phyloP scores from a whole-genome alignment of 2,329 filamentous ascomycete species.

The Stachybotrys elegans region DNA sequence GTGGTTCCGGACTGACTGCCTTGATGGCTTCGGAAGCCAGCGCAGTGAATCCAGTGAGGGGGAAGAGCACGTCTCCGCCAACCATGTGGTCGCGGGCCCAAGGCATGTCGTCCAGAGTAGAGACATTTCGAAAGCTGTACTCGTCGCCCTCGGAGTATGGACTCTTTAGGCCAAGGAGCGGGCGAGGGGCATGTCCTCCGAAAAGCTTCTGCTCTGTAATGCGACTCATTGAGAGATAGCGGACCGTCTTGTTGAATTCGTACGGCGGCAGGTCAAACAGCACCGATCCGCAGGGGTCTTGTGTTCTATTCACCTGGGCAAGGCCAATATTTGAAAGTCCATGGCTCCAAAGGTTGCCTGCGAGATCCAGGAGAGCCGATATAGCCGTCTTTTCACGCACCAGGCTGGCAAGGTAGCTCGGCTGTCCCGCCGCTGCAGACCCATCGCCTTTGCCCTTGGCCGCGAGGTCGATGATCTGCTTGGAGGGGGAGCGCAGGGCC shows the following conservation, averaged over 20 bases:
- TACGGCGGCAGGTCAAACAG: slow-evolving; percentile 13
- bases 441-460: neutral
- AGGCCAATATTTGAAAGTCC: neutral
- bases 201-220: slow-evolving; percentile 30
- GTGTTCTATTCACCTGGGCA: neutral
- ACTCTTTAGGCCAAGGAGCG: slow-evolving; percentile 16
- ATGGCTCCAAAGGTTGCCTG: neutral
- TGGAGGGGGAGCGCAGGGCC: neutral
- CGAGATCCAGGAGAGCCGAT: neutral
- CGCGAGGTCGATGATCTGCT: neutral
- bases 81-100: slow-evolving; percentile 40
- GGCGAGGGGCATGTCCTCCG: slow-evolving; percentile 26
- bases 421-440: neutral
- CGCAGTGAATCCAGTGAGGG: slow-evolving; percentile 8
- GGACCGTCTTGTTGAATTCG: slow-evolving; percentile 12
- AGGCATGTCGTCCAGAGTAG: slow-evolving; percentile 30
- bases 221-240: slow-evolving; percentile 38
- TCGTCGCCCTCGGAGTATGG: slow-evolving; percentile 12
- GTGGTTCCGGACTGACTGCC: neutral
- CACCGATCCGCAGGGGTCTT: neutral
- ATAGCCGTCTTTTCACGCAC: neutral
- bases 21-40: slow-evolving; percentile 6
- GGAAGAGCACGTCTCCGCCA: slow-evolving; percentile 20
- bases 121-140: slow-evolving; percentile 29
- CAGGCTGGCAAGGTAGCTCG: neutral